Evolutionary conservation across 495 filamentous ascomycete genomes (phyloP).

Genomic region (Clohesyomyces aquaticus): DNA sequence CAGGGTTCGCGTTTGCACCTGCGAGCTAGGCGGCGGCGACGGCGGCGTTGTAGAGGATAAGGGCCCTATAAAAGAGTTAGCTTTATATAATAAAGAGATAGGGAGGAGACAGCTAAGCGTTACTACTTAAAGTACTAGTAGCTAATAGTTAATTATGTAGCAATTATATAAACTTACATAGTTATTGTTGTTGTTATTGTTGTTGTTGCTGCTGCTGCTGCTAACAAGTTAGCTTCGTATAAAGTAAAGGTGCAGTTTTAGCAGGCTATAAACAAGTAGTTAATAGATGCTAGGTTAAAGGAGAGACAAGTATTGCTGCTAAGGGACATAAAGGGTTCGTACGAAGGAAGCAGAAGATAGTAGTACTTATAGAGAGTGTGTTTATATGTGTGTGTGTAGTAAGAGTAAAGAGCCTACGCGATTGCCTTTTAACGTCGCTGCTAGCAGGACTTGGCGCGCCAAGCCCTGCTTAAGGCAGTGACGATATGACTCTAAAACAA

Average conservation of each 20-base stretch:
- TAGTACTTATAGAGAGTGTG: not conserved
- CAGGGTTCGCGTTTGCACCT: not conserved
- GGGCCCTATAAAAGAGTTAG: not conserved
- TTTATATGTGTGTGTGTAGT: not conserved
- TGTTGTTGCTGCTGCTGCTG: not conserved
- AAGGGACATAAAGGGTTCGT: too few species aligned
- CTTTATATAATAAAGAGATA: not conserved
- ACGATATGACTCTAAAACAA: not conserved
- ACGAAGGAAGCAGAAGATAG: too few species aligned
- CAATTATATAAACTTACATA: not conserved
- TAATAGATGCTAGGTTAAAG: too few species aligned
- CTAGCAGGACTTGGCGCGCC: too few species aligned
- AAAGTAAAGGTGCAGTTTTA: too few species aligned
- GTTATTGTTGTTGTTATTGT: not conserved
- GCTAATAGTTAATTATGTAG: too few species aligned
- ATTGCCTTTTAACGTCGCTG: not conserved
- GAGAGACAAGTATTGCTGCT: too few species aligned
- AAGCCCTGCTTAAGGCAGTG: too few species aligned
- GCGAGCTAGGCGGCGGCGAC: not conserved
- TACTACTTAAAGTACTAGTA: not conserved
- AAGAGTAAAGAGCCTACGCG: not conserved
- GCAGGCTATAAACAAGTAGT: too few species aligned
- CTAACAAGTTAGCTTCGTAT: too few species aligned
- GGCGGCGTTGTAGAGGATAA: not conserved
- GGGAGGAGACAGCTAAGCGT: too few species aligned